phyloP scores from a whole-genome alignment of 345 rosid species.

The Populus pruinosa region DNA sequence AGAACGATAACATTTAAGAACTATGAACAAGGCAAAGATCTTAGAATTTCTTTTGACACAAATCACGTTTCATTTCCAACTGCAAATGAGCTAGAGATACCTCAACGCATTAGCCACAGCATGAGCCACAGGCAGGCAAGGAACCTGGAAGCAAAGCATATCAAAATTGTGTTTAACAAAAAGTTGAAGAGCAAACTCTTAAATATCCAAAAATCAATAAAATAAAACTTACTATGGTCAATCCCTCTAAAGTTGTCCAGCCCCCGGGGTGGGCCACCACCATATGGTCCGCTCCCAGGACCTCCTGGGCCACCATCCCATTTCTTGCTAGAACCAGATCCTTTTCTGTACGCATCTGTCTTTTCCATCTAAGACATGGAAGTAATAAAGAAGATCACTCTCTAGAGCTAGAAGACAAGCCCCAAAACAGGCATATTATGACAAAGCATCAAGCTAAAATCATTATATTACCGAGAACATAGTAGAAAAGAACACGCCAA shows the following conservation, averaged over 20 bases:
- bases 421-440: background rate
- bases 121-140: constrained; percentile 78
- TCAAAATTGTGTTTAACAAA: background rate
- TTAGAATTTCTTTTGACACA: background rate
- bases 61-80: background rate
- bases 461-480: constrained; percentile 59
- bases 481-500: constrained; percentile 57
- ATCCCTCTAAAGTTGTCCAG: constrained; percentile 69
- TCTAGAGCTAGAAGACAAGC: background rate
- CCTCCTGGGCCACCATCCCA: constrained; percentile 91
- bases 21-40: background rate
- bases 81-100: background rate
- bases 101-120: constrained; percentile 42
- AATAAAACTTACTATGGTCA: constrained; percentile 54
- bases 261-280: constrained; percentile 74
- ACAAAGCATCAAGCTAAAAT: background rate
- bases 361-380: constrained; percentile 67
- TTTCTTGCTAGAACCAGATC: constrained; percentile 68
- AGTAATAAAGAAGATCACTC: background rate
- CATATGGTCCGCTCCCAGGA: constrained; percentile 64
- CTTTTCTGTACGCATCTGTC: constrained; percentile 64
- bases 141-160: constrained; percentile 39
- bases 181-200: too few species aligned
- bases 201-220: background rate
- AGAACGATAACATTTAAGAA: background rate